Conservation (phyloP, 2,329 filamentous ascomycete genomes). For the Fusarium dimerum region DNA sequence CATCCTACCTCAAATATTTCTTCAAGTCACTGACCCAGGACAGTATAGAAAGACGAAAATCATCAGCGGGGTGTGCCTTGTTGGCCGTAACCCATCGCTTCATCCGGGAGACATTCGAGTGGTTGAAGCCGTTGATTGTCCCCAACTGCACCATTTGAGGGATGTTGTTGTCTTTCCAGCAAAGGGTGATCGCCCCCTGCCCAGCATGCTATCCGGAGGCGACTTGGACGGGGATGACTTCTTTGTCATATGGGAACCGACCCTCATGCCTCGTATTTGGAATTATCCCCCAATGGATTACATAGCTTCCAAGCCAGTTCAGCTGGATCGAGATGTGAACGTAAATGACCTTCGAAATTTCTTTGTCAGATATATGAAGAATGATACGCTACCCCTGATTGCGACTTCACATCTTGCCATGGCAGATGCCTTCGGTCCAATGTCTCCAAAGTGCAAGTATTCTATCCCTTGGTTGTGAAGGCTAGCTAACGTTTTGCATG, state of each 20-base stretch:
- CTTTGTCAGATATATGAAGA: constrained; percentile 92
- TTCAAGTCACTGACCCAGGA: constrained; percentile 70
- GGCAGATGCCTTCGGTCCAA: constrained; percentile 71
- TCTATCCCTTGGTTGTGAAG: neutral
- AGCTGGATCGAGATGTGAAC: constrained; percentile 63
- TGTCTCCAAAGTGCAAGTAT: constrained; percentile 61
- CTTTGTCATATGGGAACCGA: constrained; percentile 85
- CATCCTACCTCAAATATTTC: constrained; percentile 79
- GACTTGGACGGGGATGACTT: constrained; percentile 97
- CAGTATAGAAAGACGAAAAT: constrained; percentile 59
- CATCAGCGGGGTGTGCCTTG: constrained; percentile 74
- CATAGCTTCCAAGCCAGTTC: constrained; percentile 54
- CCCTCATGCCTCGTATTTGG: constrained; percentile 69
- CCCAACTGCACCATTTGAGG: constrained; percentile 71
- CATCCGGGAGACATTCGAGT: constrained; percentile 91
- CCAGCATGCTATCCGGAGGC: constrained; percentile 94
- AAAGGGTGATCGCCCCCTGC: constrained; percentile 78
- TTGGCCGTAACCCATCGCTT: constrained; percentile 90
- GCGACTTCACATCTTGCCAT: constrained; percentile 79
- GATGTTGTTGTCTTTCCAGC: constrained; percentile 89
- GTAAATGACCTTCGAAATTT: constrained; percentile 77
- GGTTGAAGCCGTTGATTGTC: constrained; percentile 78
- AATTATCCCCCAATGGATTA: constrained; percentile 81
- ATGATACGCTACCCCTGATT: constrained; percentile 78
- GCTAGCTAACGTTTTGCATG: constrained; percentile 1